A percentile compares a stretch with the other conserved stretches of the same genome.
Conservation (phyloP, 148 eudicot species). For the Amaranthus palmeri region DNA sequence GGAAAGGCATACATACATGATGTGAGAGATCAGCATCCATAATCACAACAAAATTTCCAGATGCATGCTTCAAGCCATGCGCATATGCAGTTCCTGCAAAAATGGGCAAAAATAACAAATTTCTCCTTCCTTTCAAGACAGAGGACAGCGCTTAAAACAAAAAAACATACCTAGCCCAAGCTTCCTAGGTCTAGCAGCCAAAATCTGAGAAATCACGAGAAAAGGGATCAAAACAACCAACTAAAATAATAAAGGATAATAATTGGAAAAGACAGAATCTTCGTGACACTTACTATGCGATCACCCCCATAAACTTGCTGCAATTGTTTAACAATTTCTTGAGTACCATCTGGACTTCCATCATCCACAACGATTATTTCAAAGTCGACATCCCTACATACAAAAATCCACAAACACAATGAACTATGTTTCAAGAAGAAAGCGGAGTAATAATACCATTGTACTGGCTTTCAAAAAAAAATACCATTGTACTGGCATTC, state of each 20-base stretch:
- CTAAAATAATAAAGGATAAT: not conserved
- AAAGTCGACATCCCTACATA: slow-evolving; percentile 71
- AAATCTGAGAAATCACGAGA: slow-evolving; percentile 42
- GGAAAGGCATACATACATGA: slow-evolving; percentile 53
- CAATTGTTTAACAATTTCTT: slow-evolving; percentile 83
- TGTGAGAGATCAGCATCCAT: slow-evolving; percentile 82
- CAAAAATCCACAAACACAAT: not conserved
- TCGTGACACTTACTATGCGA: slow-evolving; percentile 52
- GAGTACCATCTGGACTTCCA: slow-evolving; percentile 99
- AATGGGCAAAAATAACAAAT: slow-evolving; percentile 20
- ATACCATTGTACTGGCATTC: no score
- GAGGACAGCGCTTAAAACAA: not conserved
- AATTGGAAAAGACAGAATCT: not conserved
- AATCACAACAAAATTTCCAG: slow-evolving; percentile 67
- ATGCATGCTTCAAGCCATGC: slow-evolving; percentile 72
- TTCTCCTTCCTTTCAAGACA: slow-evolving; percentile 23
- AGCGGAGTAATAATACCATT: not conserved
- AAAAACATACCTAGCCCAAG: slow-evolving; percentile 75
- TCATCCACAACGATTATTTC: slow-evolving; percentile 94
- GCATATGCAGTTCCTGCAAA: slow-evolving; percentile 66
- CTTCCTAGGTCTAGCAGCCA: slow-evolving; percentile 90
- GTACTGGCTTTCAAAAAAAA: no score
- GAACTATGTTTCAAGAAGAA: not conserved
- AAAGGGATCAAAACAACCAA: not conserved
- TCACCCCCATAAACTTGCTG: slow-evolving; percentile 88